A percentile compares a stretch with the other conserved stretches of the same genome.
phyloP scores from a whole-genome alignment of 2,329 filamentous ascomycete genomes.

The Paraphaeosphaeria minitans region DNA sequence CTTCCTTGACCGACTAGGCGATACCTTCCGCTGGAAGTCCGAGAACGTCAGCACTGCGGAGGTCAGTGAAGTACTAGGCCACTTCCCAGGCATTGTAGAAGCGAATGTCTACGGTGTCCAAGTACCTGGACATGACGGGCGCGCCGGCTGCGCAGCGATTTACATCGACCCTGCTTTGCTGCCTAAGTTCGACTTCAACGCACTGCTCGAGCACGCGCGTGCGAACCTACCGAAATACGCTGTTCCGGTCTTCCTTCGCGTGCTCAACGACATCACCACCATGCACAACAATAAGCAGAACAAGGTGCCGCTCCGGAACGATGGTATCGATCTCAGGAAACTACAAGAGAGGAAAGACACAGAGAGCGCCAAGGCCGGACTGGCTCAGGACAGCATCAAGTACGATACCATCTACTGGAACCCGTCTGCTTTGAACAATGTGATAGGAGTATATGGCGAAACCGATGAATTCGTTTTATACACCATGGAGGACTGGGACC shows the following conservation, averaged over 20 bases:
- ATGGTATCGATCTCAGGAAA: conserved; percentile 65
- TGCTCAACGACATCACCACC: conserved; percentile 63
- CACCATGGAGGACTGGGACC: conserved; percentile 62
- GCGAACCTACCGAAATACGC: conserved; percentile 72
- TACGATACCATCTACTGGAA: conserved; percentile 59
- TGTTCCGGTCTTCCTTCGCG: conserved; percentile 73
- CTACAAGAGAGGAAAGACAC: conserved; percentile 47
- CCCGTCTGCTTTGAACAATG: conserved; percentile 41
- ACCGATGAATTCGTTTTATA: conserved; percentile 63
- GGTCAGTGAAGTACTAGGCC: conserved; percentile 53
- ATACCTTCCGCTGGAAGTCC: conserved; percentile 57
- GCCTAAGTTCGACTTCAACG: conserved; percentile 57
- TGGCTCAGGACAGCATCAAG: conserved; percentile 40
- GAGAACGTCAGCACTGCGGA: conserved; percentile 57
- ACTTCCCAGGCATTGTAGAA: conserved; percentile 52
- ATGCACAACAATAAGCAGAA: conserved; percentile 83
- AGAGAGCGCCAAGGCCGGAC: conserved; percentile 27
- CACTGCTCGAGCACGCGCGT: conserved; percentile 63
- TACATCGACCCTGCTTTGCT: conserved; percentile 59
- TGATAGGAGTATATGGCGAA: conserved; percentile 44
- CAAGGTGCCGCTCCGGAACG: conserved; percentile 70
- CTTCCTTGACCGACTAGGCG: conserved; percentile 56
- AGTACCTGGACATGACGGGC: conserved; percentile 55
- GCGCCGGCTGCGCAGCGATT: conserved; percentile 62
- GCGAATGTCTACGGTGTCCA: conserved; percentile 57